These are phyloP conservation scores for Bimuria novae-zelandiae DNA, from an alignment of 2,329 filamentous ascomycete genomes.

Conservation along the genomic window DNA sequence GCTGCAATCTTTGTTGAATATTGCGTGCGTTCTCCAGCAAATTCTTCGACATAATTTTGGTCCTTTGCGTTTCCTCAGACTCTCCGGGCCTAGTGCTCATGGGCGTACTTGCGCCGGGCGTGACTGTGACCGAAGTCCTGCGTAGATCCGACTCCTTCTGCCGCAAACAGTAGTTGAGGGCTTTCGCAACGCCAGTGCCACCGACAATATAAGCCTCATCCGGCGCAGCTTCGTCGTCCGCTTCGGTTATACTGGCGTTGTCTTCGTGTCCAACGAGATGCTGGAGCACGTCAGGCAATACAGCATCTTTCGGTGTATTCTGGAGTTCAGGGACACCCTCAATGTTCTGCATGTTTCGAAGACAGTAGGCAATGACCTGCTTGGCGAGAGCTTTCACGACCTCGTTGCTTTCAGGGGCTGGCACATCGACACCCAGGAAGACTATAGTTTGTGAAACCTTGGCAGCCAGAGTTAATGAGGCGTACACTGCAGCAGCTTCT, in stretches of 20 bases:
- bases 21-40: slow-evolving; percentile 85
- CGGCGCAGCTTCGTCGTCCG: slow-evolving; percentile 71
- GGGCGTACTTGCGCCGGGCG: slow-evolving; percentile 58
- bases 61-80: slow-evolving; percentile 34
- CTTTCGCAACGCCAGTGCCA: slow-evolving; percentile 93
- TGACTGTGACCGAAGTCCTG: slow-evolving; percentile 47
- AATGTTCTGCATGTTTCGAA: slow-evolving; percentile 85
- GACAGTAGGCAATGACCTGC: slow-evolving; percentile 91
- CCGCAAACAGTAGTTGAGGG: slow-evolving; percentile 84
- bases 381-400: slow-evolving; percentile 90
- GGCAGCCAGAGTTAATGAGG: slow-evolving; percentile 85
- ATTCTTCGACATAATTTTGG: slow-evolving; percentile 86
- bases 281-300: slow-evolving; percentile 81
- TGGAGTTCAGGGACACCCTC: slow-evolving; percentile 67
- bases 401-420: slow-evolving; percentile 79
- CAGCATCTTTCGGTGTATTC: slow-evolving; percentile 55
- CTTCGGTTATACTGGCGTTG: slow-evolving; percentile 55
- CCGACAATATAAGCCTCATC: slow-evolving; percentile 96
- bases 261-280: slow-evolving; percentile 79
- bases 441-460: slow-evolving; percentile 82
- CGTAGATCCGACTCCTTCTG: slow-evolving; percentile 69
- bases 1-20: slow-evolving; percentile 81
- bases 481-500: slow-evolving; percentile 91
- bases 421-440: slow-evolving; percentile 90
- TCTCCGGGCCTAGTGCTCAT: slow-evolving; percentile 45